phyloP scores from a whole-genome alignment of 495 filamentous ascomycete species.

The Lophiotrema nucula region DNA sequence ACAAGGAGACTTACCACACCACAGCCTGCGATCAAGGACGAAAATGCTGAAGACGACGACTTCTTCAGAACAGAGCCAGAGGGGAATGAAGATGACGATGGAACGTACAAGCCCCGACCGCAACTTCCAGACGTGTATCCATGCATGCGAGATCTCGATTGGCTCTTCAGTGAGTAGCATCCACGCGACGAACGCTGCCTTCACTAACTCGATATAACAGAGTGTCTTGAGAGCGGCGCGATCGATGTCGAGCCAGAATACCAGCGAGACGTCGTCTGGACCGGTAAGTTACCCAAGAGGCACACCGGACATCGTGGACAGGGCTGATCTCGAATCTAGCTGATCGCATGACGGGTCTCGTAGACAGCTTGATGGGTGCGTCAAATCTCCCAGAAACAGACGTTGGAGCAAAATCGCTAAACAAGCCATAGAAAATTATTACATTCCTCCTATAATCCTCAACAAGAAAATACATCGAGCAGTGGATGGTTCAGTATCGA shows the following conservation, averaged over 20 bases:
- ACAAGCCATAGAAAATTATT: constrained; percentile 49
- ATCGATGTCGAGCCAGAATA: constrained; percentile 49
- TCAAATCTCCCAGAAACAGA: too few species aligned
- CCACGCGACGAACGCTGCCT: not conserved
- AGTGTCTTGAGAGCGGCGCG: constrained; percentile 25
- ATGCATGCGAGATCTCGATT: not conserved
- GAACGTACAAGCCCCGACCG: constrained; percentile 8
- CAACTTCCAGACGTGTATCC: not conserved
- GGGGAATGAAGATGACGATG: constrained; percentile 4
- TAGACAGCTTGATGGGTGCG: constrained; percentile 48
- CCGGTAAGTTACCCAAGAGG: constrained; percentile 28
- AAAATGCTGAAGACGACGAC: constrained; percentile 7
- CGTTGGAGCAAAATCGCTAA: too few species aligned
- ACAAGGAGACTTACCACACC: too few species aligned
- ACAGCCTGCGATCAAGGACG: constrained; percentile 8
- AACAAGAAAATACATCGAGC: constrained; percentile 39
- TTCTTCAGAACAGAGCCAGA: constrained; percentile 7
- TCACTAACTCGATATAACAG: constrained; percentile 1
- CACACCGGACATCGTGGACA: too few species aligned
- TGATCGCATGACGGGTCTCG: constrained; percentile 38
- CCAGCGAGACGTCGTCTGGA: constrained; percentile 52
- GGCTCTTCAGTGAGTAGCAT: constrained; percentile 20
- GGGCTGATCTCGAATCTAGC: too few species aligned
- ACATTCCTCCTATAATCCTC: constrained; percentile 53
- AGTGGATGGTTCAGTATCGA: constrained; percentile 17